Evolutionary conservation across 129 eudicot species (phyloP).

Genomic region (Logfia minima): DNA sequence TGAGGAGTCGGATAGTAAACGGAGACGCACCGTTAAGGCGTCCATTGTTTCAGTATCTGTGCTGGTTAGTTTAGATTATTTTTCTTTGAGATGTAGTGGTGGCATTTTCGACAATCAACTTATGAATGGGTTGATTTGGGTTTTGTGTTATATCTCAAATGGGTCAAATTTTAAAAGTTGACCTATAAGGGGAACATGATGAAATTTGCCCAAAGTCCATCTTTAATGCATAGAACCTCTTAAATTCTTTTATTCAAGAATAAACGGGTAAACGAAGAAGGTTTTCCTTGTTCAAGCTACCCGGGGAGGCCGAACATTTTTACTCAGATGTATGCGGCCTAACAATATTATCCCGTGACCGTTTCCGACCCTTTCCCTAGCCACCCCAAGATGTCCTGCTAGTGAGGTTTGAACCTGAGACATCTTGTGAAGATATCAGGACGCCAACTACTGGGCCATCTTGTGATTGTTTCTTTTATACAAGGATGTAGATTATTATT

Average conservation of each 20-base stretch:
- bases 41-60: slow-evolving; percentile 63
- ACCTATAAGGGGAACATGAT: neutral
- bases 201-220: neutral
- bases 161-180: neutral
- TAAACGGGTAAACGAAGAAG: no score
- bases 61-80: slow-evolving; percentile 45
- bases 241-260: neutral
- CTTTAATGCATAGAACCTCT: neutral
- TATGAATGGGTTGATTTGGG: slow-evolving; percentile 3
- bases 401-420: no score
- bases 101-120: neutral
- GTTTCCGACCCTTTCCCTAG: no score
- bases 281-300: no score
- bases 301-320: no score
- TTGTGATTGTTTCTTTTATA: neutral
- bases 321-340: no score
- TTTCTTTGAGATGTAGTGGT: slow-evolving; percentile 4
- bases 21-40: slow-evolving; percentile 66
- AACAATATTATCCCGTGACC: no score
- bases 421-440: no score
- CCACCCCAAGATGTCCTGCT: no score
- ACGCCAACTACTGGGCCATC: no score
- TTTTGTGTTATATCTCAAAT: slow-evolving; percentile 15
- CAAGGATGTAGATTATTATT: neutral
- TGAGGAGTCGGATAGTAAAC: slow-evolving; percentile 74